Percentiles rank a stretch among this genome's conserved stretches.
These are phyloP conservation scores for Cudoniella acicularis DNA, from an alignment of 495 filamentous ascomycete species.

Conservation along the genomic window DNA sequence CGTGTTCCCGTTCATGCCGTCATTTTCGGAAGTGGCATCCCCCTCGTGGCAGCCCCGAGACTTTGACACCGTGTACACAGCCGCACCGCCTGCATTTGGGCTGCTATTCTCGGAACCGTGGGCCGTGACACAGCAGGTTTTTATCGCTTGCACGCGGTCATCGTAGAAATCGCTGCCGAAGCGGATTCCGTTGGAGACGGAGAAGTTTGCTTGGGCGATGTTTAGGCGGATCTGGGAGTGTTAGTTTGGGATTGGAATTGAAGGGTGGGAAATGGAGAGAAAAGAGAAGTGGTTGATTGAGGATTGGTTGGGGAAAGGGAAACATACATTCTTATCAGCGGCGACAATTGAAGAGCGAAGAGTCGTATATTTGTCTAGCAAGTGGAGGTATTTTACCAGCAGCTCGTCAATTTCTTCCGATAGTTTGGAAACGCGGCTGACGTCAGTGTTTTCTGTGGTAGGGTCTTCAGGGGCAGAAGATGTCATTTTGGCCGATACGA, in stretches of 20 bases:
- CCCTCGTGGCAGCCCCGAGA: neutral
- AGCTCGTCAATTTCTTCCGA: conserved; percentile 55
- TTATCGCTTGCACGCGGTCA: conserved; percentile 63
- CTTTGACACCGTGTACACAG: conserved; percentile 4
- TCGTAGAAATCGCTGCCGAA: conserved; percentile 70
- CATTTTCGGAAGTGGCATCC: neutral
- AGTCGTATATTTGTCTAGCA: conserved; percentile 67
- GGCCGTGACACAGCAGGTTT: conserved; percentile 32
- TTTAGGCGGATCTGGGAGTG: conserved; percentile 34
- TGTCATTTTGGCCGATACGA: neutral
- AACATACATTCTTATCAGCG: too few relatives aligned
- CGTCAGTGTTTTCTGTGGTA: neutral
- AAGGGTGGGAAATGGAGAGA: too few relatives aligned
- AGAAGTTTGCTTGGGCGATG: conserved; percentile 71
- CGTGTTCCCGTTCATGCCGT: too few relatives aligned
- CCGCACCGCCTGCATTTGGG: neutral
- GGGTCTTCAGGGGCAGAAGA: neutral
- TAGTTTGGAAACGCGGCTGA: neutral
- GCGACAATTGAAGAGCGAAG: conserved; percentile 52
- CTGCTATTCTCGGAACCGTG: conserved; percentile 18
- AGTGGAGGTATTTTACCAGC: conserved; percentile 63
- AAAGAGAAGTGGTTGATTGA: too few relatives aligned
- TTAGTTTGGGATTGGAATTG: too few relatives aligned
- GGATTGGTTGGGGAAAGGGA: too few relatives aligned
- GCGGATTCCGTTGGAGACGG: conserved; percentile 54